A percentile compares a stretch with the other conserved stretches of the same genome.
Conservation (phyloP, 371 early-diverging fungal genomes). For the Nematocida displodere region DNA sequence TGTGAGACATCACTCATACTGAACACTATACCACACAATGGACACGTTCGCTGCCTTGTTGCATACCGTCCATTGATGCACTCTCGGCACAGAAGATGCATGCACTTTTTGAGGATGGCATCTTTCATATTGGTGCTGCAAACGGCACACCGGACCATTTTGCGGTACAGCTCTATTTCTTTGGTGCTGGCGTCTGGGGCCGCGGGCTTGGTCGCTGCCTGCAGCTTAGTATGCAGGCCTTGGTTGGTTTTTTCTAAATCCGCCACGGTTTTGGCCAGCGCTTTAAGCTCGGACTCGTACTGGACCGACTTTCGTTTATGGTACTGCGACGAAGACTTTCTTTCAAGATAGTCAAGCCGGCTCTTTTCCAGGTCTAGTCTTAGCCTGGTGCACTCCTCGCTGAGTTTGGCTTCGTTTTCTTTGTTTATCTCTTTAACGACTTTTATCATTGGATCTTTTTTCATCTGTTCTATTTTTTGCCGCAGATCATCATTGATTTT, state of each 20-base stretch:
- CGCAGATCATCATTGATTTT: constrained; percentile 33
- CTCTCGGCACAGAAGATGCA: constrained; percentile 68
- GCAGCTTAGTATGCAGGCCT: constrained; percentile 2
- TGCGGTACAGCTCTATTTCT: constrained; percentile 53
- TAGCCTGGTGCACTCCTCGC: not conserved
- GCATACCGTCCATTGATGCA: constrained; percentile 81
- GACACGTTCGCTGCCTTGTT: constrained; percentile 90
- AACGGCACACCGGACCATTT: constrained; percentile 57
- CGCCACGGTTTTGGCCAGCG: constrained; percentile 2
- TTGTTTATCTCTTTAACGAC: not conserved
- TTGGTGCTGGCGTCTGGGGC: not conserved
- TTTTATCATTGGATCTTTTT: not conserved
- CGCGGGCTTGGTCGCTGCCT: not conserved
- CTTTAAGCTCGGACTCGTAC: constrained; percentile 32
- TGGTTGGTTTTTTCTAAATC: constrained; percentile 21
- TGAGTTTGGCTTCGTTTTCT: not conserved
- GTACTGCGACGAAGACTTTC: constrained; percentile 38
- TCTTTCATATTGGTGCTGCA: constrained; percentile 62
- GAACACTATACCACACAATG: constrained; percentile 83
- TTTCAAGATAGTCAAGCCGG: constrained; percentile 35
- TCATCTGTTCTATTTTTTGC: constrained; percentile 36
- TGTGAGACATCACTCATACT: constrained; percentile 78
- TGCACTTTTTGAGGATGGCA: constrained; percentile 62
- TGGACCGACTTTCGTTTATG: constrained; percentile 51
- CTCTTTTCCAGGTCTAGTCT: constrained; percentile 16